These are phyloP conservation scores for Spergularia marina DNA, from an alignment of 148 eudicot genomes.

Conservation along the genomic window DNA sequence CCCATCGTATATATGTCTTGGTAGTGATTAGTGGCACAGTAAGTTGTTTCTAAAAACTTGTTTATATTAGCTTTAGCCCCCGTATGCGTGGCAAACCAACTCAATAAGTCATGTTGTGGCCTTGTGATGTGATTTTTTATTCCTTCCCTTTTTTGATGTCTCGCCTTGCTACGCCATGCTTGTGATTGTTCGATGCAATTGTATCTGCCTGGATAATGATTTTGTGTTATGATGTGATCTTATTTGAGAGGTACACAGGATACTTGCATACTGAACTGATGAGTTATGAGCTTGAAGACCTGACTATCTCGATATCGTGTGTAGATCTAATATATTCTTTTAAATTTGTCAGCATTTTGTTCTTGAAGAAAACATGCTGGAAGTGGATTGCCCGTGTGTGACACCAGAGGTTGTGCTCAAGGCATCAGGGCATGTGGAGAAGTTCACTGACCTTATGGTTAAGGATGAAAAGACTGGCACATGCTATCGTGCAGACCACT, in stretches of 20 bases:
- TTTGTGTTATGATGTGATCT: neutral
- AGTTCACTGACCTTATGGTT: conserved; percentile 97
- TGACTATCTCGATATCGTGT: neutral
- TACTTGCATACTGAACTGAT: neutral
- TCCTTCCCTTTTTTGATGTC: neutral
- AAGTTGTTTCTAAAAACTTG: too few relatives aligned
- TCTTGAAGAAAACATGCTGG: conserved; percentile 91
- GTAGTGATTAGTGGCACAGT: too few relatives aligned
- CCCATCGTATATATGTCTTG: too few relatives aligned
- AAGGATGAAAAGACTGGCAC: conserved; percentile 88
- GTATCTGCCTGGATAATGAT: neutral
- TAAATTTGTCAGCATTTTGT: conserved; percentile 72
- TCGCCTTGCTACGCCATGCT: neutral
- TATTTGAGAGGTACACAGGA: neutral
- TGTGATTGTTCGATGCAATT: neutral
- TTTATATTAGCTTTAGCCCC: too few relatives aligned
- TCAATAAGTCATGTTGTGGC: neutral
- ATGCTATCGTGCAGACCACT: conserved; percentile 89
- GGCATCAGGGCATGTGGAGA: conserved; percentile 96
- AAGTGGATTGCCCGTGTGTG: conserved; percentile 96
- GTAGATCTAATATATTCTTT: conserved; percentile 9
- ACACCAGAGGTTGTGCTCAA: conserved; percentile 93
- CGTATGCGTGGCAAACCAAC: too few relatives aligned
- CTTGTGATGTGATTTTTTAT: neutral
- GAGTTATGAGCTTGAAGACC: neutral